These are phyloP conservation scores for Lyophyllum semitale DNA, from an alignment of 768 basidiomycete genomes.

Conservation along the genomic window DNA sequence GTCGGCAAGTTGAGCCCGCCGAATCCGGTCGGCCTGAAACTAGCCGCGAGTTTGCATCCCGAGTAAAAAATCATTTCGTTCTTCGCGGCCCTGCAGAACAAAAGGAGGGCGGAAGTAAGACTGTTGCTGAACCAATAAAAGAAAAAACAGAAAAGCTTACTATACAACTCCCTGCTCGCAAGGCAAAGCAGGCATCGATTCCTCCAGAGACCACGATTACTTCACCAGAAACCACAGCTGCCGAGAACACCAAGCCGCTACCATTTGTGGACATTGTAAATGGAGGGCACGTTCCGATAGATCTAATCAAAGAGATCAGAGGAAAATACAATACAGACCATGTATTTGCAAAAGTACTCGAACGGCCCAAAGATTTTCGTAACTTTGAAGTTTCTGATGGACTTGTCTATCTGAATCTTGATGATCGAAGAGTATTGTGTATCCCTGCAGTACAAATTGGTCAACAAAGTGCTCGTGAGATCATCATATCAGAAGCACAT, in stretches of 20 bases:
- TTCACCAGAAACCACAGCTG: too few relatives aligned
- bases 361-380: background rate
- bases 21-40: constrained; percentile 11
- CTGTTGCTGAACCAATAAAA: background rate
- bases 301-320: constrained; percentile 5
- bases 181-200: too few relatives aligned
- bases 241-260: too few relatives aligned
- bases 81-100: constrained; percentile 6
- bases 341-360: constrained; percentile 8
- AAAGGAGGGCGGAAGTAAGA: constrained; percentile 11
- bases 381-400: constrained; percentile 5
- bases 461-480: constrained; percentile 18
- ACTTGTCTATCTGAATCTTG: background rate
- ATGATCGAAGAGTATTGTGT: background rate
- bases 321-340: constrained; percentile 2
- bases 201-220: too few relatives aligned
- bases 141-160: background rate
- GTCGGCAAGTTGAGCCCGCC: background rate
- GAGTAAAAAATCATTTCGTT: constrained; percentile 10
- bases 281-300: constrained; percentile 3
- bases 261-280: too few relatives aligned
- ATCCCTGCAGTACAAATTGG: constrained; percentile 18
- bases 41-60: constrained; percentile 3
- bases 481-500: constrained; percentile 21
- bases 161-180: too few relatives aligned